Conservation (phyloP, 495 filamentous ascomycete genomes). For the Penicillium macrosclerotiorum region DNA sequence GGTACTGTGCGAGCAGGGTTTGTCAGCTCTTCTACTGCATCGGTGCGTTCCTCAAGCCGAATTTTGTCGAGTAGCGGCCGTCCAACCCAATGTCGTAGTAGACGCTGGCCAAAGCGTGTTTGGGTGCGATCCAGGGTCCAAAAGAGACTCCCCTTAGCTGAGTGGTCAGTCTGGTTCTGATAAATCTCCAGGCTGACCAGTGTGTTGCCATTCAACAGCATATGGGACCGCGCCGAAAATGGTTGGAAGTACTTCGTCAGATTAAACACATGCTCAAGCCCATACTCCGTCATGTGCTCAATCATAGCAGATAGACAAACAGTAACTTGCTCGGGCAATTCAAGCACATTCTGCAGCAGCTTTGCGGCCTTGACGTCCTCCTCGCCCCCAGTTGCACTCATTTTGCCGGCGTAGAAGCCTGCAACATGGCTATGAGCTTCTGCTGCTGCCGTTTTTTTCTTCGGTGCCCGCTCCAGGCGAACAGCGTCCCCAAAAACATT, state of each 20-base stretch:
- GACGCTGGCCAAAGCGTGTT: constrained; percentile 83
- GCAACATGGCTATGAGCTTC: constrained; percentile 87
- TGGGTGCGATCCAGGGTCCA: constrained; percentile 94
- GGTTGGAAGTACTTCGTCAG: constrained; percentile 97
- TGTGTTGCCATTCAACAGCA: constrained; percentile 96
- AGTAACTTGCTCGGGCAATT: constrained; percentile 79
- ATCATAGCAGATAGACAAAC: constrained; percentile 98
- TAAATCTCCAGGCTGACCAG: constrained; percentile 94
- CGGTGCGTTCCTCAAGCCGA: constrained; percentile 76
- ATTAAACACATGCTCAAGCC: constrained; percentile 93
- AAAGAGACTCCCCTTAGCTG: constrained; percentile 83
- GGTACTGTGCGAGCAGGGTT: constrained; percentile 58
- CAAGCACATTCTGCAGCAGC: constrained; percentile 82
- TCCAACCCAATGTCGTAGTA: constrained; percentile 94
- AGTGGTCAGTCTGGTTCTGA: constrained; percentile 87
- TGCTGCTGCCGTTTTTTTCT: constrained; percentile 78
- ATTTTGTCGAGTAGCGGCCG: constrained; percentile 79
- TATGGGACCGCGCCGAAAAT: constrained; percentile 90
- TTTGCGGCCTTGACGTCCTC: constrained; percentile 50
- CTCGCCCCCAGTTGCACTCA: constrained; percentile 56
- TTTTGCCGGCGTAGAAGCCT: constrained; percentile 88
- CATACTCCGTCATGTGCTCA: constrained; percentile 87
- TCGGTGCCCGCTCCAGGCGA: constrained; percentile 72
- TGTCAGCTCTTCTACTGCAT: constrained; percentile 87
- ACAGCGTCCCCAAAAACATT: constrained; percentile 92